Evolutionary conservation across 192 early-diverging fungal genomes (phyloP).

Genomic region (Gonapodya prolifera): DNA sequence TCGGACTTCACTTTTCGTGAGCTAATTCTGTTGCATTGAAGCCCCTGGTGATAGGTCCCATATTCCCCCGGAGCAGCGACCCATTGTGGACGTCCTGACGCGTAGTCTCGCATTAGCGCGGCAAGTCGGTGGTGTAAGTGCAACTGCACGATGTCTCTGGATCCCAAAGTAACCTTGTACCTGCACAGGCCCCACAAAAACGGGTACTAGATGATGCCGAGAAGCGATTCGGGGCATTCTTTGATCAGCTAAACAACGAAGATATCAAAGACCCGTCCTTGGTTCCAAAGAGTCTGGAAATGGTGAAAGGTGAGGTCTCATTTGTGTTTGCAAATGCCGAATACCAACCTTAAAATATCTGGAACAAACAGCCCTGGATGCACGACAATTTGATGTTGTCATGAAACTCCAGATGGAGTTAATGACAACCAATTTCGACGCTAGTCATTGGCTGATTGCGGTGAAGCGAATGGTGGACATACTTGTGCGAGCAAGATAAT

Average conservation of each 20-base stretch:
- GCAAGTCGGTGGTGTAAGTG: slow-evolving; percentile 2
- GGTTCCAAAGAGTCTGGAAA: slow-evolving; percentile 40
- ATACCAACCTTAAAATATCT: not conserved
- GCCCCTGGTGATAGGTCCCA: slow-evolving; percentile 74
- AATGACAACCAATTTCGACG: slow-evolving; percentile 52
- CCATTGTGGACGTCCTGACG: slow-evolving; percentile 22
- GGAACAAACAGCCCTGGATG: slow-evolving; percentile 25
- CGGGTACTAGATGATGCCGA: slow-evolving; percentile 73
- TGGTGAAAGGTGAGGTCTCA: slow-evolving; percentile 41
- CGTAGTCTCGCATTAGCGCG: slow-evolving; percentile 1
- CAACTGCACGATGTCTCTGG: not conserved
- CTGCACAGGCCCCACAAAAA: slow-evolving; percentile 48
- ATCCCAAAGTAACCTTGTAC: not conserved
- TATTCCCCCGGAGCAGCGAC: slow-evolving; percentile 59
- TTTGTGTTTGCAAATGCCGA: not conserved
- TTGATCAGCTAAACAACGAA: slow-evolving; percentile 77
- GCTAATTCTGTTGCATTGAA: slow-evolving; percentile 12
- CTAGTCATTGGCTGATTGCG: slow-evolving; percentile 51
- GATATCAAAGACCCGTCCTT: slow-evolving; percentile 45
- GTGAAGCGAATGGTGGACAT: slow-evolving; percentile 56
- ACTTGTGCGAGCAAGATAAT: slow-evolving; percentile 11
- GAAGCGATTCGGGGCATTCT: slow-evolving; percentile 61
- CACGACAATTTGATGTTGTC: slow-evolving; percentile 36
- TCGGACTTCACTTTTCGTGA: not conserved
- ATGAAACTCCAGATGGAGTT: slow-evolving; percentile 51